A percentile compares a stretch with the other conserved stretches of the same genome.
Evolutionary conservation across 2,329 filamentous ascomycete species (phyloP).

Genomic region (Tolypocladium tundrense): DNA sequence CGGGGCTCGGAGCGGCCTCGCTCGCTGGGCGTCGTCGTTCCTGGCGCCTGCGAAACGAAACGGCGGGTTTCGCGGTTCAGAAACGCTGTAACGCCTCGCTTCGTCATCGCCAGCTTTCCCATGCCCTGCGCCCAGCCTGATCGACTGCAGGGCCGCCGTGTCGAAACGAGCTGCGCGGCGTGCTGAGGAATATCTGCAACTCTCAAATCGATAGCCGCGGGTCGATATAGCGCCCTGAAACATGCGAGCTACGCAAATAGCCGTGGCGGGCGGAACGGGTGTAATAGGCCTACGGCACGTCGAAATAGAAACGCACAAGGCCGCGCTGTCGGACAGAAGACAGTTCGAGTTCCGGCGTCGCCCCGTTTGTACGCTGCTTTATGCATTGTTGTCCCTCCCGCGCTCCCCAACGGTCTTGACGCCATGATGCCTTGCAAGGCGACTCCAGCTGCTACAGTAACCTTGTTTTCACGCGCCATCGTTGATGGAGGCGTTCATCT

Average conservation of each 20-base stretch:
- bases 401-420: background rate
- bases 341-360: background rate
- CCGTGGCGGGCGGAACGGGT: background rate
- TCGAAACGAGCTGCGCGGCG: background rate
- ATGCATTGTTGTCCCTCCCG: background rate
- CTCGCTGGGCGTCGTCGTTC: background rate
- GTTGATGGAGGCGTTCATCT: background rate
- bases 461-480: background rate
- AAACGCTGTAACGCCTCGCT: background rate
- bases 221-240: background rate
- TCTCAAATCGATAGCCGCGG: background rate
- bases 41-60: background rate
- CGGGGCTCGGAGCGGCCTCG: background rate
- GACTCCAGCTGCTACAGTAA: background rate
- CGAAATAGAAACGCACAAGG: background rate
- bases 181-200: background rate
- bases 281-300: background rate
- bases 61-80: background rate
- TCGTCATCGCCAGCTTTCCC: background rate
- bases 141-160: background rate
- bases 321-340: background rate
- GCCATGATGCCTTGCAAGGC: background rate
- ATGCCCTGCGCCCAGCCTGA: background rate
- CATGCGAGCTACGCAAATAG: background rate
- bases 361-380: background rate